These are phyloP conservation scores for Plenodomus lindquistii DNA, from an alignment of 2,329 filamentous ascomycete genomes.

Conservation along the genomic window DNA sequence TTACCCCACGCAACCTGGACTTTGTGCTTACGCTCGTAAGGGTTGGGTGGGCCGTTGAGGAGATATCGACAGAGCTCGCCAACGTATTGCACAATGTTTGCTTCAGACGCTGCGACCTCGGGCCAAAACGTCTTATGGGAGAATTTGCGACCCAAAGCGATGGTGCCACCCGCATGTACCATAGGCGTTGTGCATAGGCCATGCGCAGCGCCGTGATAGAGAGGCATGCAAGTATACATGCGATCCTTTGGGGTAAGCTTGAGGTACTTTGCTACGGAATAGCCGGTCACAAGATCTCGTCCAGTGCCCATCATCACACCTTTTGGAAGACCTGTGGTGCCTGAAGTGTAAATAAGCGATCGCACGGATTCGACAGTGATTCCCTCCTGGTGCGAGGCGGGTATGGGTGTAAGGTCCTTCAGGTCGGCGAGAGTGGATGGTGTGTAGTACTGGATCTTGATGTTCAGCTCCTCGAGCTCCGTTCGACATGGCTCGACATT, in stretches of 20 bases:
- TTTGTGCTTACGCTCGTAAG: conserved; percentile 37
- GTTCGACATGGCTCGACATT: conserved; percentile 44
- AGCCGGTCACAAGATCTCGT: conserved; percentile 32
- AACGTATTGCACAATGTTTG: conserved; percentile 44
- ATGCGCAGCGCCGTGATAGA: conserved; percentile 43
- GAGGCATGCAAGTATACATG: conserved; percentile 46
- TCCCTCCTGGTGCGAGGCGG: conserved; percentile 25
- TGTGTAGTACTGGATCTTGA: conserved; percentile 37
- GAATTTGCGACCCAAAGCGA: conserved; percentile 38
- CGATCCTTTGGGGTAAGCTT: conserved; percentile 30
- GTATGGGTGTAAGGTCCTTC: conserved; percentile 23
- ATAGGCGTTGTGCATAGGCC: conserved; percentile 32
- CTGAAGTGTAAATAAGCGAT: conserved; percentile 41
- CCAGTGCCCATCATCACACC: conserved; percentile 32
- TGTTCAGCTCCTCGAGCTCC: conserved; percentile 24
- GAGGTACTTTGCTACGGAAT: conserved; percentile 28
- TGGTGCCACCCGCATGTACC: conserved; percentile 37
- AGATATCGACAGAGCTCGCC: conserved; percentile 45
- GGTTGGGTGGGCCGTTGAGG: conserved; percentile 37
- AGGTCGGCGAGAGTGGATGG: conserved; percentile 30
- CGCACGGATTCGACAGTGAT: conserved; percentile 33
- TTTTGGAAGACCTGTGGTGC: conserved; percentile 44
- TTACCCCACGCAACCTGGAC: conserved; percentile 46
- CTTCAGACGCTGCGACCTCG: conserved; percentile 36
- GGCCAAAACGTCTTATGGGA: conserved; percentile 45